phyloP scores from a whole-genome alignment of 2,329 filamentous ascomycete genomes.

The Sporothrix phasma region DNA sequence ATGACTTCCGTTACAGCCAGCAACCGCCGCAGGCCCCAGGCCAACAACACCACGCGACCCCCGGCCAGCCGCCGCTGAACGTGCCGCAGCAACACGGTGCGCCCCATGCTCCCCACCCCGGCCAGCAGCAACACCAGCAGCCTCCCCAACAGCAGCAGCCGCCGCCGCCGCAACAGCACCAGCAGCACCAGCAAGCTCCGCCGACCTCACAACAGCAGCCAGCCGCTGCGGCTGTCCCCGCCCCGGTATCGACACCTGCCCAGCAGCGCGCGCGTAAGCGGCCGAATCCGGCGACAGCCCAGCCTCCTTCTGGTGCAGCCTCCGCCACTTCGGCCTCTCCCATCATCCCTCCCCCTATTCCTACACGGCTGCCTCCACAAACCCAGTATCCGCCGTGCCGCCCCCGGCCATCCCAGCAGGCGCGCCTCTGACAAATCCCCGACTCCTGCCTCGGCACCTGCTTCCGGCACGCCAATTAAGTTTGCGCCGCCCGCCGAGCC shows the following conservation, averaged over 20 bases:
- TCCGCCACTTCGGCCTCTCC: conserved; percentile 18
- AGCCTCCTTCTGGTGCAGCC: conserved; percentile 8
- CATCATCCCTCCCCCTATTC: conserved; percentile 20
- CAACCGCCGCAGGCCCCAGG: conserved; percentile 22
- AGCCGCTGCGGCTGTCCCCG: conserved; percentile 9
- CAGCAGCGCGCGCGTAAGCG: conserved; percentile 32
- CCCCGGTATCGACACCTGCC: conserved; percentile 24
- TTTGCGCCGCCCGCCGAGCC: conserved; percentile 26
- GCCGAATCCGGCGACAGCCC: conserved; percentile 25
- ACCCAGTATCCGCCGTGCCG: conserved; percentile 27
- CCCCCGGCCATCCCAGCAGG: conserved; percentile 28
- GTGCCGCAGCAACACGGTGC: conserved; percentile 27
- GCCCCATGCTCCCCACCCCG: conserved; percentile 28
- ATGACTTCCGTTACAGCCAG: conserved; percentile 22
- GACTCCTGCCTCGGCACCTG: conserved; percentile 9
- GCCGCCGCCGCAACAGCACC: conserved; percentile 21
- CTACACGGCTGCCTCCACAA: conserved; percentile 20
- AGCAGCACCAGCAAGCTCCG: conserved; percentile 24
- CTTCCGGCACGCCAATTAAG: conserved; percentile 16
- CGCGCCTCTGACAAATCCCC: conserved; percentile 26
- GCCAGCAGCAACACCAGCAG: conserved; percentile 25
- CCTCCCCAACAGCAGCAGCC: conserved; percentile 26
- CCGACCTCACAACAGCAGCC: conserved; percentile 20
- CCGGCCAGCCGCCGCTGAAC: conserved; percentile 29
- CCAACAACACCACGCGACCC: conserved; percentile 26